A percentile compares a stretch with the other conserved stretches of the same genome.
Conservation (phyloP, 352 stramenopile genomes). For the Globisporangium spiculum region DNA sequence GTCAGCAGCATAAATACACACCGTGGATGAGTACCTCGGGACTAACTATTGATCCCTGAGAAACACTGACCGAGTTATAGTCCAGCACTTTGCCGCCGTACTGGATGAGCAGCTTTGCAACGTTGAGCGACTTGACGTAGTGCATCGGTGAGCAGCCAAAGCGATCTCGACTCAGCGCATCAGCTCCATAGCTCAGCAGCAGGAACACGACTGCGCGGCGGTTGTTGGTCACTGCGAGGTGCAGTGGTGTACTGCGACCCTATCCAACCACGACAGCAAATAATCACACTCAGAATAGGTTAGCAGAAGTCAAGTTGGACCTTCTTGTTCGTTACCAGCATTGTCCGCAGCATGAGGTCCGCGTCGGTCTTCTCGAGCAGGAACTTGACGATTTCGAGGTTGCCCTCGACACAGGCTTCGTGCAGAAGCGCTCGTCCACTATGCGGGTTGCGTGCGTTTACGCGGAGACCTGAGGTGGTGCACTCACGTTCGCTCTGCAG, state of each 20-base stretch:
- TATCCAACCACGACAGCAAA: constrained; percentile 12
- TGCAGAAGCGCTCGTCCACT: constrained; percentile 59
- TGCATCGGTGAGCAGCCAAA: constrained; percentile 69
- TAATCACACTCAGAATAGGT: neutral
- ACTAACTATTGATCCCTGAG: too few species aligned
- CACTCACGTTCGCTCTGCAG: constrained; percentile 18
- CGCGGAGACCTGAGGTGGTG: constrained; percentile 6
- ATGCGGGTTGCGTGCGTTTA: constrained; percentile 36
- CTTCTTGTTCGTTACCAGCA: constrained; percentile 39
- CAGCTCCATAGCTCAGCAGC: constrained; percentile 64
- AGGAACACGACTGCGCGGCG: constrained; percentile 60
- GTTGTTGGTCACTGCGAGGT: constrained; percentile 58
- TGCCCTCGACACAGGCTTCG: constrained; percentile 50
- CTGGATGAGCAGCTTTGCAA: constrained; percentile 60
- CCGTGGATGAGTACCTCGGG: neutral
- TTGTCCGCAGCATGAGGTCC: constrained; percentile 57
- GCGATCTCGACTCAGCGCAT: constrained; percentile 48
- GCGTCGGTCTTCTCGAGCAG: constrained; percentile 41
- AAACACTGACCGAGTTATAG: constrained; percentile 41
- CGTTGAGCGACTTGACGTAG: constrained; percentile 62
- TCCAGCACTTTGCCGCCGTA: constrained; percentile 59
- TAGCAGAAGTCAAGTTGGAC: neutral
- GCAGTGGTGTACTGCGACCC: constrained; percentile 58
- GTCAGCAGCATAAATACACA: neutral
- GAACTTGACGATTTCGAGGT: constrained; percentile 52